Evolutionary conservation across 495 filamentous ascomycete genomes (phyloP).

Genomic region (Penicillium fimorum): DNA sequence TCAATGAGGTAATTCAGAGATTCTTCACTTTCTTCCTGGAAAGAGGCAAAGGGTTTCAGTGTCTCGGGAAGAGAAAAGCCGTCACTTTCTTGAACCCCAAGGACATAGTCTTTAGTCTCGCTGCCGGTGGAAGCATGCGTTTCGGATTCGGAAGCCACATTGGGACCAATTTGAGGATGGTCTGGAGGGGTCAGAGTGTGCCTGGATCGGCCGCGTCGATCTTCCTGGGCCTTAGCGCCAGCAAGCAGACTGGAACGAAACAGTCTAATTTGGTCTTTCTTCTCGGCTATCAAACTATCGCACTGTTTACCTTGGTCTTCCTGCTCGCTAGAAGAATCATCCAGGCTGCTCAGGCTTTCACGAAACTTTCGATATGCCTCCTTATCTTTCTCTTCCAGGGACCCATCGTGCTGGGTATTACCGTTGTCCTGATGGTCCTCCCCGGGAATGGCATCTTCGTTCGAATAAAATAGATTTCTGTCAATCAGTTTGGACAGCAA

Average conservation of each 20-base stretch:
- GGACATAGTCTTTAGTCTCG: neutral
- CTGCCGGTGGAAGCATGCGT: neutral
- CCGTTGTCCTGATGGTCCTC: neutral
- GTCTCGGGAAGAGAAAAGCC: neutral
- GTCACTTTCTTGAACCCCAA: neutral
- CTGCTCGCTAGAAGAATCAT: neutral
- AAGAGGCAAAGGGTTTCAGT: neutral
- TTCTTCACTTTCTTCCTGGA: conserved; percentile 43
- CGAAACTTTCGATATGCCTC: neutral
- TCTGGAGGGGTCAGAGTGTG: neutral
- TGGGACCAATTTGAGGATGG: neutral
- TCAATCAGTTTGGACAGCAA: neutral
- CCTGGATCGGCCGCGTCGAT: neutral
- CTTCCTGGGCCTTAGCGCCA: neutral
- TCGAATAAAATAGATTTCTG: neutral
- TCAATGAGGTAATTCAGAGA: conserved; percentile 80
- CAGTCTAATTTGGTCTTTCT: neutral
- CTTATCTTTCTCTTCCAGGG: neutral
- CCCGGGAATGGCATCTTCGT: neutral
- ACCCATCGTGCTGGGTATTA: neutral
- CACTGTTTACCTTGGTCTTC: neutral
- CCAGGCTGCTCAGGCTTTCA: neutral
- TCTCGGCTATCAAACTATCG: neutral
- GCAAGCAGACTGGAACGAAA: neutral
- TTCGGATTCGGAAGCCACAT: neutral